These are phyloP conservation scores for Sarocladiaceae sp. DNA, from an alignment of 2,329 filamentous ascomycete genomes.

Conservation along the genomic window DNA sequence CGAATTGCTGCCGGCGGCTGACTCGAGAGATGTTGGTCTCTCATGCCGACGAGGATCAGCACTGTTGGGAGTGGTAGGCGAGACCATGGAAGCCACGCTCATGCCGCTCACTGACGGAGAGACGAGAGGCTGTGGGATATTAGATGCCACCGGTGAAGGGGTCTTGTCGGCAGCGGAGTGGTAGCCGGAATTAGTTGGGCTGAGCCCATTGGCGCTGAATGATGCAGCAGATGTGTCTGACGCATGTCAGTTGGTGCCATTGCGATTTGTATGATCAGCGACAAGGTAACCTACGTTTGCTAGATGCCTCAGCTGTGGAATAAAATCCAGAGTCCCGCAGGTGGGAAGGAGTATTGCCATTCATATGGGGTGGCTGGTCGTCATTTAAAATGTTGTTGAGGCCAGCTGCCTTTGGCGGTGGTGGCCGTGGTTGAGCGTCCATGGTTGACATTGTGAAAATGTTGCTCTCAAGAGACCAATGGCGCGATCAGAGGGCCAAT, in stretches of 20 bases:
- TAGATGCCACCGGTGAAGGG: constrained; percentile 53
- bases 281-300: constrained; percentile 29
- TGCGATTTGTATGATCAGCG: constrained; percentile 4
- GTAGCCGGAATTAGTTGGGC: constrained; percentile 42
- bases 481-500: too few relatives aligned
- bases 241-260: constrained; percentile 16
- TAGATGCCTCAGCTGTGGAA: constrained; percentile 37
- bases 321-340: constrained; percentile 40
- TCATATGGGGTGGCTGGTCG: constrained; percentile 24
- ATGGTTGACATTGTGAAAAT: constrained; percentile 17
- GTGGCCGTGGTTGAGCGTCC: constrained; percentile 23
- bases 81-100: constrained; percentile 64
- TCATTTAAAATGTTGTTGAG: constrained; percentile 35
- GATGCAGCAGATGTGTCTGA: constrained; percentile 36
- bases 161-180: constrained; percentile 55
- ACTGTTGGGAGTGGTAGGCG: constrained; percentile 48
- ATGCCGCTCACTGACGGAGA: constrained; percentile 56
- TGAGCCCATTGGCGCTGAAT: constrained; percentile 32
- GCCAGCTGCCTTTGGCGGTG: constrained; percentile 29
- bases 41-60: constrained; percentile 40
- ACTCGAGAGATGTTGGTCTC: constrained; percentile 33
- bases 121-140: constrained; percentile 43
- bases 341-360: constrained; percentile 25
- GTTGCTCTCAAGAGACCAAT: neutral
- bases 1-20: constrained; percentile 19